A percentile compares a stretch with the other conserved stretches of the same genome.
Conservation (phyloP, 2,329 filamentous ascomycete genomes). For the Phialocephala subalpina region DNA sequence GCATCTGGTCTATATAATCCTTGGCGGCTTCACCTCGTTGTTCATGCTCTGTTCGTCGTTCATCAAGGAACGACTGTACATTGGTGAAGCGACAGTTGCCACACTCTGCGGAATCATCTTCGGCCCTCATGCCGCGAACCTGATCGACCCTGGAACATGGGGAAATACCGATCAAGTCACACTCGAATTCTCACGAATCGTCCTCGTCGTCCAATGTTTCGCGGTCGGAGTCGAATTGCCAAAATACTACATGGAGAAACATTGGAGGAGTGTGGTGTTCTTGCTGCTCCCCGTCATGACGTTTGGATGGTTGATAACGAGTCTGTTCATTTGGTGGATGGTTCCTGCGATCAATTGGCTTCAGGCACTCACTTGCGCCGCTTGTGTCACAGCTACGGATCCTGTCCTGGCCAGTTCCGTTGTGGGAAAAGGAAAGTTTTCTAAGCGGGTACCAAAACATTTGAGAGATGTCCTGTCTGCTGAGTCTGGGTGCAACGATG, state of each 20-base stretch:
- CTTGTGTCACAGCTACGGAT: slow-evolving; percentile 96
- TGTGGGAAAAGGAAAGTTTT: slow-evolving; percentile 98
- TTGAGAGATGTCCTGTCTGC: slow-evolving; percentile 92
- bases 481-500: slow-evolving; percentile 98
- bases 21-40: slow-evolving; percentile 95
- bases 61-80: slow-evolving; percentile 98
- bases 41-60: slow-evolving; percentile 99
- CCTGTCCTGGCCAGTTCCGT: slow-evolving; percentile 97
- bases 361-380: slow-evolving; percentile 84
- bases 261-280: slow-evolving; percentile 92
- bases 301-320: slow-evolving; percentile 92
- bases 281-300: slow-evolving; percentile 97
- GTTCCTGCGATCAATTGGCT: slow-evolving; percentile 82
- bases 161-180: slow-evolving; percentile 87
- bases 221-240: slow-evolving; percentile 91
- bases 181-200: slow-evolving; percentile 87
- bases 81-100: slow-evolving; percentile 95
- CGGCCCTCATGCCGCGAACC: slow-evolving; percentile 81
- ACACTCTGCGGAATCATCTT: slow-evolving; percentile 90
- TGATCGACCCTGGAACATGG: slow-evolving; percentile 81
- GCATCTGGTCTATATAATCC: slow-evolving; percentile 97
- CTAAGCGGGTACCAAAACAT: slow-evolving; percentile 97
- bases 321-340: slow-evolving; percentile 95
- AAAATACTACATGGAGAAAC: slow-evolving; percentile 95
- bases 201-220: slow-evolving; percentile 92